Conservation (phyloP, 2,329 filamentous ascomycete species). For the Chaetomiaceae sp. region DNA sequence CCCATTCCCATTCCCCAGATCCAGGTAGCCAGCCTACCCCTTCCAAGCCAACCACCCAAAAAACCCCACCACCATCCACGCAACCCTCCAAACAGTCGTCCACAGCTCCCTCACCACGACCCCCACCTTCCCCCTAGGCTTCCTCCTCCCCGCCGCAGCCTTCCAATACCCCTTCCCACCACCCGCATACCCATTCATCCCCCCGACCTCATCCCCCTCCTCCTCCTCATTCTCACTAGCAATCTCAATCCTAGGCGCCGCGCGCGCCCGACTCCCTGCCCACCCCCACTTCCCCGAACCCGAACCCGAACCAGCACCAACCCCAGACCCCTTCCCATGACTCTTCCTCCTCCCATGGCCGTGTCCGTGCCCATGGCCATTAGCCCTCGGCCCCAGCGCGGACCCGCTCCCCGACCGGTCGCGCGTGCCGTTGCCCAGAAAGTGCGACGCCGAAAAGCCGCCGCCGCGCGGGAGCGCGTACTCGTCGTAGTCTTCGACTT, state of each 20-base stretch:
- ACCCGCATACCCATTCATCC: too few relatives aligned
- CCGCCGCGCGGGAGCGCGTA: constrained; percentile 24
- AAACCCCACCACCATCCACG: constrained; percentile 56
- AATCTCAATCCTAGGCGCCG: constrained; percentile 50
- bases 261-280: constrained; percentile 32
- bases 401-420: constrained; percentile 5
- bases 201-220: constrained; percentile 25
- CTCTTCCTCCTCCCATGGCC: constrained; percentile 25
- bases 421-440: background rate
- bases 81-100: constrained; percentile 57
- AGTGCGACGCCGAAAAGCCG: constrained; percentile 7
- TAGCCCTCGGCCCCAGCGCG: too few relatives aligned
- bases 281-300: constrained; percentile 39
- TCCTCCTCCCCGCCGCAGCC: constrained; percentile 27
- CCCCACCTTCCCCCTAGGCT: constrained; percentile 34
- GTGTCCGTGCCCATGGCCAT: constrained; percentile 14
- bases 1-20: background rate
- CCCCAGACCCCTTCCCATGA: constrained; percentile 21
- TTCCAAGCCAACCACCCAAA: constrained; percentile 64
- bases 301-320: too few relatives aligned
- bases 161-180: too few relatives aligned
- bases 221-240: constrained; percentile 39
- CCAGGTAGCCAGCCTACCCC: too few relatives aligned
- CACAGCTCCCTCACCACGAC: constrained; percentile 57
- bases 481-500: constrained; percentile 44